Evolutionary conservation across 768 basidiomycete genomes (phyloP), one percentile per base, ranked within the genome.

Genomic region (Termitomyces eurrhizus): DNA sequence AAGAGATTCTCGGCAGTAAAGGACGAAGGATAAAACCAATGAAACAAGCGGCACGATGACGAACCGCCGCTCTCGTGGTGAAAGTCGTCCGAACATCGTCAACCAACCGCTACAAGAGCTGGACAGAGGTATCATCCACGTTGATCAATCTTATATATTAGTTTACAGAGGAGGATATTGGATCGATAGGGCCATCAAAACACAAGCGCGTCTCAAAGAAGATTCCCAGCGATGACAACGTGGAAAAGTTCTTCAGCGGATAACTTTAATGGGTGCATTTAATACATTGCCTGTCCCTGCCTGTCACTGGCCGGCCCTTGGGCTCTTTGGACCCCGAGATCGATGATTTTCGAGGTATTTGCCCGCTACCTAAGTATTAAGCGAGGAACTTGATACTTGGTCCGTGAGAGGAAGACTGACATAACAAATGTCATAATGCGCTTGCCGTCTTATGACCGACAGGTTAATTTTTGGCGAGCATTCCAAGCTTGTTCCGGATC

Each of bases 1-100:
- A 5, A 65, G 18, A 32, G 39, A 29, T 55, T 62, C 61, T 7
- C 45, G 61, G 51, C 50, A 62, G 32, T 65, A 65, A 44, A 65
- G 35, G 26, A 62, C 24, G 53, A 65, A 59, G 4, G 61, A 62
- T 37, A 65, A 60, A 21, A 56, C 56, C 18, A 62, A n/a, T 21
- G 64, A 62, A 32, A 52, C 26, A 35, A 62, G 59, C 7, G 59
- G 59, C 3, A 65, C 59, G 56, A 58, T 3, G 35, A 65, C 32
- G 42, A 62, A 56, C 45, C 64, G 61, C 54, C 56, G 52, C 50
- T 60, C 39, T 42, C 59, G 60, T 37, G 46, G n/a, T 11, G 59
- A 58, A 24, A 56, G 44, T 21, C 45, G 59, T 9, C 56, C 52
- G n/a, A 35, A 45, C 48, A 62, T 58, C 58, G 55, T 62, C 29